Conservation (phyloP, 768 basidiomycete genomes). For the Phylloporus sp. region DNA sequence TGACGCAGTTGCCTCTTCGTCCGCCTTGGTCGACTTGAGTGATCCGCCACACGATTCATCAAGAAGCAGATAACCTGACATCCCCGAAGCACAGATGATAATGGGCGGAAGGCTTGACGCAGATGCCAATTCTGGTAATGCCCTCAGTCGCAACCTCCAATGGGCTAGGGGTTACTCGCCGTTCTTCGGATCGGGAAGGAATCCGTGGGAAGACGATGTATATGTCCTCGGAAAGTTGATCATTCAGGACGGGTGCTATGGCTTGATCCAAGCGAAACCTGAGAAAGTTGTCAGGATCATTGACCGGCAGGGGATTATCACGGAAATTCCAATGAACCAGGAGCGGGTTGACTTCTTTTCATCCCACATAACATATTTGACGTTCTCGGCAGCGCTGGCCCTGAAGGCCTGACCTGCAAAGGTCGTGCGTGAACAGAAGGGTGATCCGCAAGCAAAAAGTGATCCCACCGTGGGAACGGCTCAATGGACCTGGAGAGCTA, state of each 20-base stretch:
- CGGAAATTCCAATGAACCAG: background rate
- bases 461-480: background rate
- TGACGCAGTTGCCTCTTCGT: background rate
- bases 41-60: background rate
- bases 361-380: background rate
- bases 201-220: background rate
- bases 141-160: too few relatives aligned
- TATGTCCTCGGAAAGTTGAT: background rate
- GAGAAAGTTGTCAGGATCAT: background rate
- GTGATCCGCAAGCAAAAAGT: background rate
- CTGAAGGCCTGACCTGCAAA: background rate
- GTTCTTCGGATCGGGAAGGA: background rate
- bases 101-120: background rate
- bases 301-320: background rate
- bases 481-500: background rate
- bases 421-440: too few relatives aligned
- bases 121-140: background rate
- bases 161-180: too few relatives aligned
- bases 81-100: background rate
- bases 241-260: background rate
- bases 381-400: background rate
- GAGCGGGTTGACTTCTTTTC: background rate
- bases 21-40: background rate
- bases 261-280: background rate
- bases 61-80: background rate